phyloP scores from a whole-genome alignment of 2,329 filamentous ascomycete genomes.

The Tricladium varicosporioides region DNA sequence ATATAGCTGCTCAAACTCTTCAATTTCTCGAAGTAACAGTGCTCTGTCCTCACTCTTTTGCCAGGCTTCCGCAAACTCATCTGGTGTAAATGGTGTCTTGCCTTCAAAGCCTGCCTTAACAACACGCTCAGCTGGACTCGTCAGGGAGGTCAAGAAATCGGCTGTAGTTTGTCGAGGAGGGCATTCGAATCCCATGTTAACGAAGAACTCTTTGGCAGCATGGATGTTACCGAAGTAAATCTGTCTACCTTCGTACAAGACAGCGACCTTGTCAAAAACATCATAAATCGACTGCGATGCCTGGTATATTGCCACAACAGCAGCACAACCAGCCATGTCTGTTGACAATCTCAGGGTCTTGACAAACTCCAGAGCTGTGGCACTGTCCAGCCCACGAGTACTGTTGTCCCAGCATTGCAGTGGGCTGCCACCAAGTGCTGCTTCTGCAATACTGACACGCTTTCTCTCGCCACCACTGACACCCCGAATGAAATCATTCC shows the following conservation, averaged over 20 bases:
- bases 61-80: conserved; percentile 63
- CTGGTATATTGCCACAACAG: conserved; percentile 70
- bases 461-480: conserved; percentile 72
- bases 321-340: conserved; percentile 60
- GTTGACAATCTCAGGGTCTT: conserved; percentile 63
- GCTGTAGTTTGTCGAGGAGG: conserved; percentile 53
- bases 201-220: conserved; percentile 64
- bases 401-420: conserved; percentile 72
- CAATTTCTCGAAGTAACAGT: conserved; percentile 39
- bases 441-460: conserved; percentile 80
- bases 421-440: conserved; percentile 51
- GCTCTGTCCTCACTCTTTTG: conserved; percentile 45
- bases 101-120: conserved; percentile 56
- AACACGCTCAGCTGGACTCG: conserved; percentile 48
- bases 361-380: conserved; percentile 71
- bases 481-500: conserved; percentile 71
- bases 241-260: conserved; percentile 74
- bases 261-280: conserved; percentile 71
- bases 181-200: conserved; percentile 70
- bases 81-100: conserved; percentile 63
- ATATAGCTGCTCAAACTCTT: conserved; percentile 25
- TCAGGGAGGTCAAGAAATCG: conserved; percentile 79
- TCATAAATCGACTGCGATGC: conserved; percentile 68
- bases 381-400: conserved; percentile 72
- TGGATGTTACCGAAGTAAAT: conserved; percentile 69